Evolutionary conservation across 2,329 filamentous ascomycete genomes (phyloP), one percentile per base, ranked within the genome.

Genomic region (Venturia oleaginea): DNA sequence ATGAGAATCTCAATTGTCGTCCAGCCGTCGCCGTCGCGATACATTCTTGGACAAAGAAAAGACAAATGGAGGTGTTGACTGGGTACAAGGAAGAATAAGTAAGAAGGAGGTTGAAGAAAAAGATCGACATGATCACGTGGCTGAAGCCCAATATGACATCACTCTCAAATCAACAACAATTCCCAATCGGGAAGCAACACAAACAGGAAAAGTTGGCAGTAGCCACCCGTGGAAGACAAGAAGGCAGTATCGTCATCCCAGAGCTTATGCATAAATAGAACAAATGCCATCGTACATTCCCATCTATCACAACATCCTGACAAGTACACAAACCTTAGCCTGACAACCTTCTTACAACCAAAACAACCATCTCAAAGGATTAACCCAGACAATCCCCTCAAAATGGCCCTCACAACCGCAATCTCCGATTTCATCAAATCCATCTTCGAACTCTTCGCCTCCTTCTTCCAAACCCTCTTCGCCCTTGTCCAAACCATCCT

Each of bases 401-500:
- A 59, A 4, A 64, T 64, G 63, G 51, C 55, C 62, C 65, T 78
- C 69, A 71, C 72, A 27, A 68, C 70, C 55, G 77, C 76, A 37
- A 66, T 79, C 62, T 68, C 69, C 55, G 73, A 77, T 67, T 70
- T 78, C 60, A 69, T 78, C 70, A 76, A 73, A 68, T 78, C 75
- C 69, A 70, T 79, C 69, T 77, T 75, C 66, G 76, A 79, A 70
- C 75, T 79, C 37, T 65, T 78, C 46, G 69, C 73, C 40, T 77
- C 76, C 5, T 65, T 79, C 60, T 67, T 79, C 34, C 68, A 69
- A 40, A 72, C 76, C n/a, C 61, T 73, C 54, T 74, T 73, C 67
- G 60, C 72, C 64, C 43, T 78, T 40, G 65, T 78, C 17, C 71
- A 75, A 55, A 72, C 72, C 40, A 54, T 76, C 37, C 43, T 78